Base-by-base conservation (phyloP, 148 eudicot species). In the Simmondsia chinensis region DNA sequence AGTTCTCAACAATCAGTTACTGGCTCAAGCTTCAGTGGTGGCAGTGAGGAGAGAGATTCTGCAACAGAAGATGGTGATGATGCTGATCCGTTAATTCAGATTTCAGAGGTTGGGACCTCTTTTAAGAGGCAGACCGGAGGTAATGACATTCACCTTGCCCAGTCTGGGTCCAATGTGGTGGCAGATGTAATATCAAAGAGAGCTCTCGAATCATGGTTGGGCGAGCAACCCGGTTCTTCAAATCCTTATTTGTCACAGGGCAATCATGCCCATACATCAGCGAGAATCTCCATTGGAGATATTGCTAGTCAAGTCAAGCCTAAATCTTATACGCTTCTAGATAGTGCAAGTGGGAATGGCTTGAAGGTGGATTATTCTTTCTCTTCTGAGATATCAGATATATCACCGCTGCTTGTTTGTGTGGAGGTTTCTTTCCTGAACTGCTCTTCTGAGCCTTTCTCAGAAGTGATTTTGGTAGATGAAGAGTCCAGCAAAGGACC, bases 181-280 rank as follows among this genome's bases (percentile, higher is more conserved):
- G 81, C 73, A 23, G 91, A 78, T 32, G 39, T 89, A 22, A 57
- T 89, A 52, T 84, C 97, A 24, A 75, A 65, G 51, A 74, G 70
- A 45, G 64, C 80, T 59, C 70, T 85, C 35, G 97, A 91, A 47
- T 85, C 95, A 46, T 91, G 97, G 95, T 66, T 91, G 74, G 71
- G 73, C 48, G 97, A 72, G 56, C 66, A 52, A 51, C 77, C 84
- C 46, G 35, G 31, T 64, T 51, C 57, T 20, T 33, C 55, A 32
- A 39, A 56, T 54, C 68, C 59, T 24, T 68, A 57, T 56, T 27
- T 76, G 52, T 57, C 77, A 38, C 70, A 66, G 39, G 7, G 5
- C 22, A 65, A 65, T 64, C 45, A 41, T 36, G 29, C 46, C 31
- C 65, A 46, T 34, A 70, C 52, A 55, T 79, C 89, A 60, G 94